Conservation (phyloP, 768 basidiomycete genomes). For the Leccinum obscurum region DNA sequence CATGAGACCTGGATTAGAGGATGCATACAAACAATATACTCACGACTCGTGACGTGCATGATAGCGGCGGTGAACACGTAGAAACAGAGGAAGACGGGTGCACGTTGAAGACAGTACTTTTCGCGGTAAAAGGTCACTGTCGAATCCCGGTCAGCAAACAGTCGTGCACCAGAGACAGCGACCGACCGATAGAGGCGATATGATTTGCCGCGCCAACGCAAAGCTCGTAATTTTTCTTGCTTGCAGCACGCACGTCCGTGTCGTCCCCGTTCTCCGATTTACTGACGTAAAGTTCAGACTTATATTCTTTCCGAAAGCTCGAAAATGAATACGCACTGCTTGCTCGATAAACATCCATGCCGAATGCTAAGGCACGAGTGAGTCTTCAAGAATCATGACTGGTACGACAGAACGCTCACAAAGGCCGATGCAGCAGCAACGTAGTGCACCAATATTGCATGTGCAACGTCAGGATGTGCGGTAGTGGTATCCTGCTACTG, state of each 20-base stretch:
- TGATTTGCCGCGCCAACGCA: slow-evolving; percentile 79
- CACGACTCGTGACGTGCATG: slow-evolving; percentile 75
- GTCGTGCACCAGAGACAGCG: neutral
- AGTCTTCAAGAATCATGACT: slow-evolving; percentile 4
- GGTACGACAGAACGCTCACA: slow-evolving; percentile 47
- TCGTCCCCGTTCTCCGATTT: slow-evolving; percentile 49
- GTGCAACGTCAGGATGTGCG: slow-evolving; percentile 72
- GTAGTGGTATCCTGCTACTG: slow-evolving; percentile 44
- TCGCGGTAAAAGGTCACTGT: slow-evolving; percentile 61
- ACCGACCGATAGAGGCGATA: slow-evolving; percentile 66
- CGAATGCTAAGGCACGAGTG: slow-evolving; percentile 25
- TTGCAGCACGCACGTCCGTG: slow-evolving; percentile 49
- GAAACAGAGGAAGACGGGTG: slow-evolving; percentile 72
- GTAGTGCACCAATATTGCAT: slow-evolving; percentile 88
- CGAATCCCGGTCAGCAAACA: slow-evolving; percentile 1
- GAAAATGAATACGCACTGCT: slow-evolving; percentile 34
- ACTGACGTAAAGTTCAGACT: slow-evolving; percentile 12
- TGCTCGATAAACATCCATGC: slow-evolving; percentile 32
- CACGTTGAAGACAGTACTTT: slow-evolving; percentile 58
- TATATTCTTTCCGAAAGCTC: neutral
- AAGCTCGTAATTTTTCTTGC: slow-evolving; percentile 68
- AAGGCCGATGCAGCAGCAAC: slow-evolving; percentile 73
- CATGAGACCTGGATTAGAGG: slow-evolving; percentile 2
- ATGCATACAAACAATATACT: slow-evolving; percentile 29
- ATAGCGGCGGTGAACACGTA: slow-evolving; percentile 80